Percentiles rank a stretch among this genome's conserved stretches.
Evolutionary conservation across 768 basidiomycete genomes (phyloP).

Genomic region (Chalciporus chontae): DNA sequence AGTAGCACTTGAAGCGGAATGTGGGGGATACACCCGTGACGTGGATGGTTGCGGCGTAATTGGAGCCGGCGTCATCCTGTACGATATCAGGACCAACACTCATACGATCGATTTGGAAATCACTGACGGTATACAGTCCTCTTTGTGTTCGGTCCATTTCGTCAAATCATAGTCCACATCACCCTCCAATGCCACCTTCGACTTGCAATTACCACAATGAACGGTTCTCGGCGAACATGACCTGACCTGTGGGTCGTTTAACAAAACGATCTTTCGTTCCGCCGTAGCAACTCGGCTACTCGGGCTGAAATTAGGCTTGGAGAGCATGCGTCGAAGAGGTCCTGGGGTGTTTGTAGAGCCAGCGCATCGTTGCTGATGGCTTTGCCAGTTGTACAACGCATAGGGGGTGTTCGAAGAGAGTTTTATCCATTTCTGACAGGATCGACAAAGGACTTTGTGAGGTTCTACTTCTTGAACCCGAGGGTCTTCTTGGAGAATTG

Average conservation of each 20-base stretch:
- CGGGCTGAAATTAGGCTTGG: constrained; percentile 37
- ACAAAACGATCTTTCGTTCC: constrained; percentile 56
- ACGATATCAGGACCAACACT: constrained; percentile 1
- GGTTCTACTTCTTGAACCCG: constrained; percentile 47
- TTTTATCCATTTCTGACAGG: constrained; percentile 62
- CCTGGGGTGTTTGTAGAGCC: constrained; percentile 34
- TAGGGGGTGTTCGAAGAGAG: constrained; percentile 43
- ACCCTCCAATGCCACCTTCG: constrained; percentile 42
- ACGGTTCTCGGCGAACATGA: constrained; percentile 43
- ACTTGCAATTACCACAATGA: constrained; percentile 50
- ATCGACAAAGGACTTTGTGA: constrained; percentile 52
- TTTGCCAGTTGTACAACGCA: constrained; percentile 48
- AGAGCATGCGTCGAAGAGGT: constrained; percentile 18
- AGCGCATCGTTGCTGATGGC: constrained; percentile 48
- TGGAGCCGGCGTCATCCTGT: constrained; percentile 19
- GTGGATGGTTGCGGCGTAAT: constrained; percentile 17
- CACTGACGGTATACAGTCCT: constrained; percentile 41
- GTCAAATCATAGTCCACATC: constrained; percentile 57
- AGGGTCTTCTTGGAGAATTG: constrained; percentile 51
- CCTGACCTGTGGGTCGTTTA: constrained; percentile 64
- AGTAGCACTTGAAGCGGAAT: constrained; percentile 14
- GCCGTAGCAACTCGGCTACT: constrained; percentile 58
- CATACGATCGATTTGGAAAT: background rate
- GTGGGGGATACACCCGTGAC: constrained; percentile 17
- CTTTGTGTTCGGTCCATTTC: constrained; percentile 64